A percentile compares a stretch with the other conserved stretches of the same genome.
These are phyloP conservation scores for Suillus alpinus DNA, from an alignment of 768 basidiomycete species.

Conservation along the genomic window DNA sequence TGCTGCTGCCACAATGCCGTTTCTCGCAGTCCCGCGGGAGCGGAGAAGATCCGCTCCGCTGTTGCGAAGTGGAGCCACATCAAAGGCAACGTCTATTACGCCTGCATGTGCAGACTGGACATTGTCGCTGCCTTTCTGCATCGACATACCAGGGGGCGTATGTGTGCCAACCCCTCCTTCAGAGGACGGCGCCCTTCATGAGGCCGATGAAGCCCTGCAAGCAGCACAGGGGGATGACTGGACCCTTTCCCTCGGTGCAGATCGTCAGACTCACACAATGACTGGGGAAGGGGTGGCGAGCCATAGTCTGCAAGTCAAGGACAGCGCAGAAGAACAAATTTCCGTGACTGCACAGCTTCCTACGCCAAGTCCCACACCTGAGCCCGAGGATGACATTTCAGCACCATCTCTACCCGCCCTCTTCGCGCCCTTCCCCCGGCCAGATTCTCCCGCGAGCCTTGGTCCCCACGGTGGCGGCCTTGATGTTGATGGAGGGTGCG, in stretches of 20 bases:
- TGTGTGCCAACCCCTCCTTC: not conserved
- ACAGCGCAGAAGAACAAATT: not conserved
- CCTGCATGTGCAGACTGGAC: conserved; percentile 24
- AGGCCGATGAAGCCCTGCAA: conserved; percentile 7
- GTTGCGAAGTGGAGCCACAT: conserved; percentile 9
- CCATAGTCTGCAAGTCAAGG: not conserved
- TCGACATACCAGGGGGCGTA: conserved; percentile 21
- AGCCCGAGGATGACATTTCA: not conserved
- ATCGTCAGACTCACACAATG: conserved; percentile 22
- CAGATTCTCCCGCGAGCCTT: conserved; percentile 20
- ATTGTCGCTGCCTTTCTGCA: conserved; percentile 29
- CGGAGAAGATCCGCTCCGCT: conserved; percentile 31
- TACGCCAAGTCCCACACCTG: conserved; percentile 28
- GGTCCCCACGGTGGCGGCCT: conserved; percentile 28
- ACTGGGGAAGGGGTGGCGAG: not conserved
- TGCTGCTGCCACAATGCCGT: conserved; percentile 5
- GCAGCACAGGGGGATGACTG: conserved; percentile 22
- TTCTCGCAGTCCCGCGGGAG: conserved; percentile 24
- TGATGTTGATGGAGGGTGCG: conserved; percentile 27
- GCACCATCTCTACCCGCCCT: not conserved
- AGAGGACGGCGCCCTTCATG: conserved; percentile 3
- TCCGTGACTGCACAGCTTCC: conserved; percentile 21
- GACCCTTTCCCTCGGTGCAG: conserved; percentile 26
- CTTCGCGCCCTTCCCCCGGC: not conserved
- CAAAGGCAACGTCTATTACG: not conserved